A percentile compares a stretch with the other conserved stretches of the same genome.
phyloP scores from a whole-genome alignment of 331 rosid genomes.

The Saraca asoca region DNA sequence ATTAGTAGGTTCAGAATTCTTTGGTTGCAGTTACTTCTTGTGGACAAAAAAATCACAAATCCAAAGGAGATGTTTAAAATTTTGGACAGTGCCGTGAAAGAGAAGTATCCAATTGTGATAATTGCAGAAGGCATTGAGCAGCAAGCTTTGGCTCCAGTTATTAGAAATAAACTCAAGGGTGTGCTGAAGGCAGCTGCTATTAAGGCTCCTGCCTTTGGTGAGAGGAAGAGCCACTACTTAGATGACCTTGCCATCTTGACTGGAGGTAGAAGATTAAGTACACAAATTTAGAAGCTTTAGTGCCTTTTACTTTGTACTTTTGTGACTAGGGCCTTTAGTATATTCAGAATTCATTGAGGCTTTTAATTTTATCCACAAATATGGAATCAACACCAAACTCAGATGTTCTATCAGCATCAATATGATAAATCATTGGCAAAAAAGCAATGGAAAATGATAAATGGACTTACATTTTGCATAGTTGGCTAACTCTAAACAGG shows the following conservation, averaged over 20 bases:
- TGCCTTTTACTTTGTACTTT: constrained; percentile 3
- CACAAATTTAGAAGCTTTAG: constrained; percentile 10
- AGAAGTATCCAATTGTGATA: constrained; percentile 73
- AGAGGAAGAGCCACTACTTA: constrained; percentile 79
- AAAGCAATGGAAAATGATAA: not conserved
- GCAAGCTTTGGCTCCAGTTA: constrained; percentile 85
- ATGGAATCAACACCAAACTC: not conserved
- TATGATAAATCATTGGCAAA: constrained; percentile 8
- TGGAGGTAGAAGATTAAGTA: constrained; percentile 68
- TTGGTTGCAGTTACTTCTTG: constrained; percentile 84
- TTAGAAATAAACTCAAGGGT: constrained; percentile 84
- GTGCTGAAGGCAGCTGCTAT: constrained; percentile 79
- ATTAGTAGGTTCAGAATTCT: constrained; percentile 37
- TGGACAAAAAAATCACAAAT: constrained; percentile 69
- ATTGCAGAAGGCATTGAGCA: constrained; percentile 86
- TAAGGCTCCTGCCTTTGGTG: constrained; percentile 93
- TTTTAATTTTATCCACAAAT: not conserved
- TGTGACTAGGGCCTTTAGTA: not conserved
- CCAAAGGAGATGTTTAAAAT: constrained; percentile 81
- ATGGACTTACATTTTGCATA: no score
- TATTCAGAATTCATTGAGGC: constrained; percentile 1
- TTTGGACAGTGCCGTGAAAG: constrained; percentile 77
- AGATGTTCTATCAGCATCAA: constrained; percentile 1
- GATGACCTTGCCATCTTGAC: constrained; percentile 95
- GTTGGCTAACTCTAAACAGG: no score